Evolutionary conservation across 805 yeast species (phyloP).

Genomic region (Schwanniomyces pseudopolymorphus): DNA sequence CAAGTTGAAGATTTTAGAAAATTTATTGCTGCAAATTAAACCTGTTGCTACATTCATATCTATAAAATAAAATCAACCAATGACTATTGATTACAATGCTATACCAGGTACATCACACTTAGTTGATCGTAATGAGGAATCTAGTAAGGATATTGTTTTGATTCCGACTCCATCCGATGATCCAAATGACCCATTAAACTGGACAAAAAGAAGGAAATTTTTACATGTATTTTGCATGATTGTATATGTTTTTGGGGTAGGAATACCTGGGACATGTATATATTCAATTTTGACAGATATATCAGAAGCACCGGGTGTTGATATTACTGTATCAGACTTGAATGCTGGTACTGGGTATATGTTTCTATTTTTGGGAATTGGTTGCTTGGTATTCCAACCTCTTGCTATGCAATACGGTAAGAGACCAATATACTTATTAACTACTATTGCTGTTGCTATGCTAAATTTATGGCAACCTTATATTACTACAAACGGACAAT

Average conservation of each 20-base stretch:
- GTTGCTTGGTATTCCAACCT: slow-evolving; percentile 53
- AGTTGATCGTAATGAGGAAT: slow-evolving; percentile 2
- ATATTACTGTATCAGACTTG: slow-evolving; percentile 3
- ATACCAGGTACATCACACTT: slow-evolving; percentile 7
- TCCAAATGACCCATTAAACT: slow-evolving; percentile 70
- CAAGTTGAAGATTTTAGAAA: background rate
- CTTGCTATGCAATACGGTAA: slow-evolving; percentile 50
- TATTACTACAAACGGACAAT: slow-evolving; percentile 15
- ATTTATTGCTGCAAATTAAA: background rate
- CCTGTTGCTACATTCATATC: background rate
- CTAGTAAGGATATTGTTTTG: slow-evolving; percentile 40
- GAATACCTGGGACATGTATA: slow-evolving; percentile 14
- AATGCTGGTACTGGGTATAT: slow-evolving; percentile 2
- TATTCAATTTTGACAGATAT: slow-evolving; percentile 3
- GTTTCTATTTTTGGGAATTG: slow-evolving; percentile 14
- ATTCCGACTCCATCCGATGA: slow-evolving; percentile 68
- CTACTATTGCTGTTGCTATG: slow-evolving; percentile 14
- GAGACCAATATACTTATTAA: slow-evolving; percentile 43
- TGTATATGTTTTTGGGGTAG: slow-evolving; percentile 38
- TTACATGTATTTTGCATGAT: slow-evolving; percentile 41
- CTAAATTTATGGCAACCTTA: slow-evolving; percentile 28
- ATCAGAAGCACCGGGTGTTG: slow-evolving; percentile 19
- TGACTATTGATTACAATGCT: slow-evolving; percentile 4
- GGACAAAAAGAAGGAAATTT: slow-evolving; percentile 52
- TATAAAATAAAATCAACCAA: background rate